Percentiles rank a stretch among this genome's conserved stretches.
phyloP scores from a whole-genome alignment of 257 asterid genomes.

The Capsicum pubescens region DNA sequence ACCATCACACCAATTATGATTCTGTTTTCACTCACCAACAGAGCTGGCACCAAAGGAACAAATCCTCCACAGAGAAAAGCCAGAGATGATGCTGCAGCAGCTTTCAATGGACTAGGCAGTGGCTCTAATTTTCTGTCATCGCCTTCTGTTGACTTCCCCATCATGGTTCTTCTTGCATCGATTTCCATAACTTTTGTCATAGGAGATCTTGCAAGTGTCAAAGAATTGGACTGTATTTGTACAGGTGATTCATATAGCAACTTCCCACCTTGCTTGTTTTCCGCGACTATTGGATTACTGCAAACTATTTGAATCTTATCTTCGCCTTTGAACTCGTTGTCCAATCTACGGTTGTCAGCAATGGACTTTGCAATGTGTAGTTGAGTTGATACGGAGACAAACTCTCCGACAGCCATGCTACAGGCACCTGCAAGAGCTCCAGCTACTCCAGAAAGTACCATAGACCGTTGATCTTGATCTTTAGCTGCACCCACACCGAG shows the following conservation, averaged over 20 bases:
- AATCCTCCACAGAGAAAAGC: conserved; percentile 60
- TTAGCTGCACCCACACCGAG: conserved; percentile 68
- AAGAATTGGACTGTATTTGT: background rate
- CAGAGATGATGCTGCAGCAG: conserved; percentile 57
- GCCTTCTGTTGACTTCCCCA: background rate
- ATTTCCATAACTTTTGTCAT: conserved; percentile 38
- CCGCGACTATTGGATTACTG: too few species aligned
- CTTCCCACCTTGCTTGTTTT: background rate
- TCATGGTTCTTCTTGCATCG: conserved; percentile 26
- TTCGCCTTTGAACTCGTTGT: background rate
- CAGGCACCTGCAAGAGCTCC: conserved; percentile 76
- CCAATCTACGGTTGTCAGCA: background rate
- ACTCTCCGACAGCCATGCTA: conserved; percentile 78
- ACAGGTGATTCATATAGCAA: background rate
- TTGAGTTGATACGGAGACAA: conserved; percentile 66
- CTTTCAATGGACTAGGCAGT: conserved; percentile 57
- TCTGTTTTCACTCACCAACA: conserved; percentile 34
- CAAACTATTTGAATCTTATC: conserved; percentile 8
- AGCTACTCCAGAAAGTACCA: conserved; percentile 58
- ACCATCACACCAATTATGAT: conserved; percentile 45
- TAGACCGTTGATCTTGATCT: conserved; percentile 48
- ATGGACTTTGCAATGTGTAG: conserved; percentile 51
- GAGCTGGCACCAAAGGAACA: conserved; percentile 52
- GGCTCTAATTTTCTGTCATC: conserved; percentile 23
- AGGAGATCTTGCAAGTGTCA: conserved; percentile 47